Evolutionary conservation across 768 basidiomycete genomes (phyloP), one percentile per base, ranked within the genome.

Genomic region (Tulasnella calospora): DNA sequence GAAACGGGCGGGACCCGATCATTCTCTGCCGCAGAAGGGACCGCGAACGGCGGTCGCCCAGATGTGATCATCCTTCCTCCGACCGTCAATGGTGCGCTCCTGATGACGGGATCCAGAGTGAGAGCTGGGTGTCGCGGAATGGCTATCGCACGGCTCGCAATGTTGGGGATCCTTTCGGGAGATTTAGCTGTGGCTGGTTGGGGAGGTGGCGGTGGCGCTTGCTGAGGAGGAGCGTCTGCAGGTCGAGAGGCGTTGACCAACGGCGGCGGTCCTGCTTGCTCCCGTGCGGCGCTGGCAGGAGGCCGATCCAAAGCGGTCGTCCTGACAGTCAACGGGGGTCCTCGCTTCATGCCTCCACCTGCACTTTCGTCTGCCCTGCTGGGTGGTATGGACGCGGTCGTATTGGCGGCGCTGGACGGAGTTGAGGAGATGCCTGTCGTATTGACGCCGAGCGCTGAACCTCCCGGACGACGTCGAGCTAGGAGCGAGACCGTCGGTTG

Each of bases 51-150:
- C 21, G 51, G 74, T 51, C 74, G 38, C 17, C 77, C 77, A 41
- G 40, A 36, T 27, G 57, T 61, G 40, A 78, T 71, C 77, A 72
- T 72, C 40, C 69, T 71, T 17, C 77, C 77, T 38, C 77, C 77
- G 27, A 44, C 36, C 8, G 75, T 76, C 36, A 76, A 30, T 5
- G 77, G 77, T 12, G 77, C 77, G 47, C 77, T 78, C 13, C 77
- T 67, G 33, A 78, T 78, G 69, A 72, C 41, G 41, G 77, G 67
- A 40, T 78, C 77, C 38, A 78, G 44, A 46, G 21, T 69, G 15
- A 78, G 71, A 27, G 70, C 44, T 17, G 77, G 77, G 69, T 78
- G 71, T 23, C 77, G 77, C 27, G 77, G 77, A 38, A 72, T 70
- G 23, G 69, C 23, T 35, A 72, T 40, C 3, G 38, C 33, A n/a